These are phyloP conservation scores for Saccharomycopsis vini DNA, from an alignment of 805 yeast genomes.

Conservation along the genomic window DNA sequence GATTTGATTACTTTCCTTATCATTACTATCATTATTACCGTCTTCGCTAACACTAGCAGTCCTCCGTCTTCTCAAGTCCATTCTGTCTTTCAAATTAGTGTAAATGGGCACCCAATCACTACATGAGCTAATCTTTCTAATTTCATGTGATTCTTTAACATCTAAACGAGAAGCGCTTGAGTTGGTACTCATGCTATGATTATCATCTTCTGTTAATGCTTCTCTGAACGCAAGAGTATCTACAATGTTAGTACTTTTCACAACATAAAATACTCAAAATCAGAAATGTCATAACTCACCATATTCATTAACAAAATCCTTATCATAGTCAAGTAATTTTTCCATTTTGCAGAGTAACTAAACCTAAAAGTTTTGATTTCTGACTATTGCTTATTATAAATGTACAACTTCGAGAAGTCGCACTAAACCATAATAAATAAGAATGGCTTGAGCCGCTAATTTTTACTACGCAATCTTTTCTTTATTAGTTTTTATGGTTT, in stretches of 20 bases:
- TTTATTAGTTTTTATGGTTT: too few relatives aligned
- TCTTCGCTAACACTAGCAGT: too few relatives aligned
- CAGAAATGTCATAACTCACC: conserved; percentile 22
- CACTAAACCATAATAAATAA: too few relatives aligned
- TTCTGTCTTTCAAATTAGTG: conserved; percentile 22
- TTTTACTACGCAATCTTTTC: too few relatives aligned
- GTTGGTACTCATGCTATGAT: conserved; percentile 15
- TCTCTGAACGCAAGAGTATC: conserved; percentile 31
- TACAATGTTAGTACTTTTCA: conserved; percentile 6
- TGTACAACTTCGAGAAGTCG: too few relatives aligned
- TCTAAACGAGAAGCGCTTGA: conserved; percentile 10
- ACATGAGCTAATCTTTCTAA: conserved; percentile 29
- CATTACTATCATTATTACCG: not conserved
- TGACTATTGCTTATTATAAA: too few relatives aligned
- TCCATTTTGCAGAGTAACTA: too few relatives aligned
- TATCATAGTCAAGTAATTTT: conserved; percentile 15
- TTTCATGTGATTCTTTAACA: conserved; percentile 1
- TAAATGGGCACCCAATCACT: conserved; percentile 42
- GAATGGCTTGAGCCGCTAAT: too few relatives aligned
- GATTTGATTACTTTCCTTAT: conserved; percentile 11
- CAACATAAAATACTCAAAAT: not conserved
- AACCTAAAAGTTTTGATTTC: too few relatives aligned
- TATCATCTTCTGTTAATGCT: conserved; percentile 30
- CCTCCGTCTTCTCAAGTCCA: conserved; percentile 21
- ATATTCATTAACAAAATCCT: conserved; percentile 27